These are phyloP conservation scores for Neonectria ditissima DNA, from an alignment of 2,329 filamentous ascomycete species.

Conservation along the genomic window DNA sequence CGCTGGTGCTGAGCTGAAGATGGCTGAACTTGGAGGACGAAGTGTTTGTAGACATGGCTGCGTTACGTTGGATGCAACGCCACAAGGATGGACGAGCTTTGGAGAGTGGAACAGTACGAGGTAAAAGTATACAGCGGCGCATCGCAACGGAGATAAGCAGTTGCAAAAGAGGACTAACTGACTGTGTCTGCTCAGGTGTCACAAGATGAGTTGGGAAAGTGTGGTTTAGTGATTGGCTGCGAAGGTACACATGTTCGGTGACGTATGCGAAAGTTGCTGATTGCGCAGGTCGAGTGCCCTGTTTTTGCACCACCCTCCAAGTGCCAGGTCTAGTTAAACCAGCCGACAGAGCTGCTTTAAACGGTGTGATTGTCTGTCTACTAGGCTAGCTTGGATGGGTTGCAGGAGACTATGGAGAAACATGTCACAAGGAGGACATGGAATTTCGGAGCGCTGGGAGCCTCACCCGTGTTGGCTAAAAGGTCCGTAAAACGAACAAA, in stretches of 20 bases:
- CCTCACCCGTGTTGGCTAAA: slow-evolving; percentile 59
- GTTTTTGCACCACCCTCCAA: slow-evolving; percentile 1
- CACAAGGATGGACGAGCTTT: neutral
- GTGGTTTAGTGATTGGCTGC: slow-evolving; percentile 2
- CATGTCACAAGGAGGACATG: neutral
- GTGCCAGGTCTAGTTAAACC: no score
- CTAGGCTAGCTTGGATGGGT: no score
- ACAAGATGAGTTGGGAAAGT: neutral
- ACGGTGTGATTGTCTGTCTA: no score
- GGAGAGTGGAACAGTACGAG: neutral
- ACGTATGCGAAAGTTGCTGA: slow-evolving; percentile 5
- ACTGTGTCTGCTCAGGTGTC: neutral
- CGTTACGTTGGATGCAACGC: slow-evolving; percentile 1
- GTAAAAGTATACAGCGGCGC: neutral
- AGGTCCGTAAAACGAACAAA: slow-evolving; percentile 40
- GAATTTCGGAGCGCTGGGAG: slow-evolving; percentile 63
- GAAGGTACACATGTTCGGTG: neutral
- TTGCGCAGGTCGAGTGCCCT: neutral
- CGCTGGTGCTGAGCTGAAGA: slow-evolving; percentile 51
- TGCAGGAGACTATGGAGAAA: neutral
- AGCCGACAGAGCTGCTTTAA: neutral
- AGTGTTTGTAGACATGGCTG: slow-evolving; percentile 27
- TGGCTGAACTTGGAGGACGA: slow-evolving; percentile 44
- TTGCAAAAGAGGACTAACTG: no score
- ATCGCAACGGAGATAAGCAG: neutral